Evolutionary conservation across 2,329 filamentous ascomycete species (phyloP).

Genomic region (Penicillium corylophilum): DNA sequence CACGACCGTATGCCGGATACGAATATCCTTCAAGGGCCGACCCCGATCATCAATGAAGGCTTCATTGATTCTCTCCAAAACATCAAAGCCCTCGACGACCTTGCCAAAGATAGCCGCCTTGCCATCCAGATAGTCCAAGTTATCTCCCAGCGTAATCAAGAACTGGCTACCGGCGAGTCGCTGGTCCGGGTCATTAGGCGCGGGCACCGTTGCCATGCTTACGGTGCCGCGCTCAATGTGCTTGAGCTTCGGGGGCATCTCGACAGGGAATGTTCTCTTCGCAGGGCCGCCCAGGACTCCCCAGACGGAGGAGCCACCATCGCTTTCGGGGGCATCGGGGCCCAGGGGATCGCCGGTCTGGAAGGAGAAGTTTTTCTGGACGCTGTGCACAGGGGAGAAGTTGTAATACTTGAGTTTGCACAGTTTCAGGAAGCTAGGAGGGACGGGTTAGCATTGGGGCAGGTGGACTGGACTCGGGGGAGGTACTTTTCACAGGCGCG

Average conservation of each 20-base stretch:
- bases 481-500: slow-evolving; percentile 93
- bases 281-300: slow-evolving; percentile 69
- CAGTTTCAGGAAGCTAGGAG: slow-evolving; percentile 84
- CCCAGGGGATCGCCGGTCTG: slow-evolving; percentile 94
- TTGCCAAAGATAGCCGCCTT: slow-evolving; percentile 95
- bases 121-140: slow-evolving; percentile 85
- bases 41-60: slow-evolving; percentile 84
- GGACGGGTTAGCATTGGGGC: slow-evolving; percentile 57
- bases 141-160: slow-evolving; percentile 84
- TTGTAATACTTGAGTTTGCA: slow-evolving; percentile 99
- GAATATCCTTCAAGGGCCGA: slow-evolving; percentile 87
- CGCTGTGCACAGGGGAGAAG: slow-evolving; percentile 85
- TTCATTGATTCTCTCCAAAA: slow-evolving; percentile 86
- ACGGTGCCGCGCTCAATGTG: slow-evolving; percentile 88
- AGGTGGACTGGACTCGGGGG: slow-evolving; percentile 34
- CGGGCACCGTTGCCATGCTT: slow-evolving; percentile 91
- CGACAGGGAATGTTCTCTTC: slow-evolving; percentile 76
- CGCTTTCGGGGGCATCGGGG: slow-evolving; percentile 76
- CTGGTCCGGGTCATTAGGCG: slow-evolving; percentile 72
- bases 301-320: slow-evolving; percentile 94
- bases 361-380: slow-evolving; percentile 94
- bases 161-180: slow-evolving; percentile 89
- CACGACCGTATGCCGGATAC: slow-evolving; percentile 87
- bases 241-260: slow-evolving; percentile 82
- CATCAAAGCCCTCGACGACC: slow-evolving; percentile 94